Percentiles rank a stretch among this genome's conserved stretches.
Evolutionary conservation across 2,329 filamentous ascomycete species (phyloP).

Genomic region (Ophiosphaerella korrae): DNA sequence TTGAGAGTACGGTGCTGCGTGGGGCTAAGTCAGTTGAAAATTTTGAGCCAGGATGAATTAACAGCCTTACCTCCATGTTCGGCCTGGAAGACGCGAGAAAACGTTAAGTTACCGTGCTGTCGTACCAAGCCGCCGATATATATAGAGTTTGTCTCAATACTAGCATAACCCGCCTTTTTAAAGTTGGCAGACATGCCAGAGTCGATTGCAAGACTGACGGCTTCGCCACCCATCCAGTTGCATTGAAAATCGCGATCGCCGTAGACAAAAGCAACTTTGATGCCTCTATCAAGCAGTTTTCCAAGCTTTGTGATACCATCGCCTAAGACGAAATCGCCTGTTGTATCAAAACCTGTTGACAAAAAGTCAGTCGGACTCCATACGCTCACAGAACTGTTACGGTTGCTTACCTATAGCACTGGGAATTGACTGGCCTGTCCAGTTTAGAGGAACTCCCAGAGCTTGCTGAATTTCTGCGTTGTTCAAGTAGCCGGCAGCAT

Average conservation of each 20-base stretch:
- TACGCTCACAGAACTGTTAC: no score
- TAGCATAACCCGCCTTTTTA: constrained; percentile 68
- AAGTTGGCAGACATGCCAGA: constrained; percentile 60
- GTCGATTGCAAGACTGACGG: constrained; percentile 63
- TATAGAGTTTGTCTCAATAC: constrained; percentile 68
- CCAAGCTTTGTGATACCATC: constrained; percentile 37
- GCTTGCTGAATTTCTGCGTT: constrained; percentile 59
- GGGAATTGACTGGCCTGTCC: constrained; percentile 20
- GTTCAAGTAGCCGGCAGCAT: constrained; percentile 60
- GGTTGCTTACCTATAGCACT: not conserved
- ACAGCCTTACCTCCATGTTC: constrained; percentile 54
- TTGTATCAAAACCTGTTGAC: constrained; percentile 22
- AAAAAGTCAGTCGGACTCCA: no score
- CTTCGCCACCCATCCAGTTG: constrained; percentile 70
- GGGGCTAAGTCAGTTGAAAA: constrained; percentile 44
- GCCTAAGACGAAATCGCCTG: constrained; percentile 62
- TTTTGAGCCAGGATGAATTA: constrained; percentile 19
- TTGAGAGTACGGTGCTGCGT: constrained; percentile 4
- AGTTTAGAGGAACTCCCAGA: constrained; percentile 64
- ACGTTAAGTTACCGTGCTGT: constrained; percentile 69
- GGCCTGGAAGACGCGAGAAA: constrained; percentile 54
- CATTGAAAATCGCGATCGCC: constrained; percentile 12
- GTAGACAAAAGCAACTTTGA: constrained; percentile 19
- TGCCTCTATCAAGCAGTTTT: constrained; percentile 53
- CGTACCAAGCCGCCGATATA: constrained; percentile 72